Percentiles rank a stretch among this genome's conserved stretches.
phyloP scores from a whole-genome alignment of 2,329 filamentous ascomycete genomes.

The Xylariaceae sp. region DNA sequence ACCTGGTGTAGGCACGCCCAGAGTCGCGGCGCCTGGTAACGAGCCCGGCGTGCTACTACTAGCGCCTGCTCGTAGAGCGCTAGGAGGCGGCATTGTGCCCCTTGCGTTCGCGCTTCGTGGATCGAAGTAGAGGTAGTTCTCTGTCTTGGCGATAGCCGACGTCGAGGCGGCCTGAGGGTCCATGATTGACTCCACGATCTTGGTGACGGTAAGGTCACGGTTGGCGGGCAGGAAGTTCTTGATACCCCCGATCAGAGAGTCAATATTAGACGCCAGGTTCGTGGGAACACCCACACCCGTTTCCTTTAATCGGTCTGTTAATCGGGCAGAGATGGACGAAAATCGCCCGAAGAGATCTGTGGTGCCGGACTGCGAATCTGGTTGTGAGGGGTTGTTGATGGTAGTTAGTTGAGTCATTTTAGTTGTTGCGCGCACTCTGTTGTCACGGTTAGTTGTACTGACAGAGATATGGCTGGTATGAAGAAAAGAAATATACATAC shows the following conservation, averaged over 20 bases:
- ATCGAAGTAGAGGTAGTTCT: conserved; percentile 96
- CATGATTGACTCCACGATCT: conserved; percentile 98
- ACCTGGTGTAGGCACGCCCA: conserved; percentile 50
- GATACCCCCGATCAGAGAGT: conserved; percentile 88
- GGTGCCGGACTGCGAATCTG: conserved; percentile 55
- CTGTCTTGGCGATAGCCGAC: conserved; percentile 90
- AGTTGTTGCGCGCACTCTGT: conserved; percentile 81
- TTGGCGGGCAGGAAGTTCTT: conserved; percentile 98
- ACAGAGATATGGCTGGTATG: not conserved
- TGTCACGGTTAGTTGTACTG: conserved; percentile 23
- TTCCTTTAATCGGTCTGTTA: conserved; percentile 92
- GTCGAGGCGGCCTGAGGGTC: conserved; percentile 85
- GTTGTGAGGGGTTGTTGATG: conserved; percentile 66
- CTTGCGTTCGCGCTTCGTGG: conserved; percentile 88
- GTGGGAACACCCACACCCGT: conserved; percentile 67
- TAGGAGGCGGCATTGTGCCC: conserved; percentile 81
- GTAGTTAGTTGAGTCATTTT: conserved; percentile 98
- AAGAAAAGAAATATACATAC: conserved; percentile 42
- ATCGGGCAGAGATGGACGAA: conserved; percentile 80
- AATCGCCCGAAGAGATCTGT: conserved; percentile 89
- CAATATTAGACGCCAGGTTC: conserved; percentile 72
- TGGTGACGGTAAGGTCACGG: conserved; percentile 91
- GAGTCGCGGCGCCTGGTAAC: conserved; percentile 39
- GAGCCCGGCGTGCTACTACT: conserved; percentile 37
- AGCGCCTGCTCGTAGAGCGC: conserved; percentile 47